These are phyloP conservation scores for Bipolaris victoriae DNA, from an alignment of 2,329 filamentous ascomycete genomes.

Conservation along the genomic window DNA sequence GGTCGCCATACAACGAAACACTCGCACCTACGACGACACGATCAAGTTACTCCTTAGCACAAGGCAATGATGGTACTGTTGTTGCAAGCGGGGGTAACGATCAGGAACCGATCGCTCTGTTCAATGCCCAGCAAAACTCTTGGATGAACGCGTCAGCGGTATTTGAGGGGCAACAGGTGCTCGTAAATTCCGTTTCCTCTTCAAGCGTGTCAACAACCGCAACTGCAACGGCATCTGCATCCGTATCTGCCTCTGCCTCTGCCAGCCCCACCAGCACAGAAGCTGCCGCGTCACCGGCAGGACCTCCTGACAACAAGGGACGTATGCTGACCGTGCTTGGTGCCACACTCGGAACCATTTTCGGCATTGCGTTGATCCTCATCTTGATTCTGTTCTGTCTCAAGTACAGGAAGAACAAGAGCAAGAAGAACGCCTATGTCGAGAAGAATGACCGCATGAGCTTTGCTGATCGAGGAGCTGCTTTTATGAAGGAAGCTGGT, in stretches of 20 bases:
- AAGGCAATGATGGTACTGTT: conserved; percentile 68
- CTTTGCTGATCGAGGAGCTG: conserved; percentile 59
- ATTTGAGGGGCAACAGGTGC: conserved; percentile 58
- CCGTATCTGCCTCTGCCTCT: conserved; percentile 31
- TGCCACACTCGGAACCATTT: conserved; percentile 80
- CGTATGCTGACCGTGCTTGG: conserved; percentile 71
- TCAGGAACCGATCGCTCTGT: conserved; percentile 74
- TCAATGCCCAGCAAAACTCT: conserved; percentile 74
- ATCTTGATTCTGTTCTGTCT: conserved; percentile 73
- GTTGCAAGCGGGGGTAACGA: conserved; percentile 76
- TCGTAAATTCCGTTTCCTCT: conserved; percentile 33
- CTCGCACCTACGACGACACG: conserved; percentile 70
- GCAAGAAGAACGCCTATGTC: conserved; percentile 59
- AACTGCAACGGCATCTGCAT: conserved; percentile 26
- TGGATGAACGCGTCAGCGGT: conserved; percentile 77
- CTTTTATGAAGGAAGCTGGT: conserved; percentile 60
- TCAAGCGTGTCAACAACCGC: conserved; percentile 46
- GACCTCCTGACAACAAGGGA: conserved; percentile 49
- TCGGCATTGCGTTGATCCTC: conserved; percentile 74
- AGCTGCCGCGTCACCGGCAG: conserved; percentile 39
- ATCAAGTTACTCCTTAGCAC: conserved; percentile 73
- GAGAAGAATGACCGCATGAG: conserved; percentile 54
- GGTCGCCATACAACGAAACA: conserved; percentile 80
- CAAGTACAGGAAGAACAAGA: conserved; percentile 65
- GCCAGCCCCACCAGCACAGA: conserved; percentile 39